A percentile compares a stretch with the other conserved stretches of the same genome.
Conservation (phyloP, 225 moss, liverwort and hornwort genomes). For the Marchantia polymorpha region DNA sequence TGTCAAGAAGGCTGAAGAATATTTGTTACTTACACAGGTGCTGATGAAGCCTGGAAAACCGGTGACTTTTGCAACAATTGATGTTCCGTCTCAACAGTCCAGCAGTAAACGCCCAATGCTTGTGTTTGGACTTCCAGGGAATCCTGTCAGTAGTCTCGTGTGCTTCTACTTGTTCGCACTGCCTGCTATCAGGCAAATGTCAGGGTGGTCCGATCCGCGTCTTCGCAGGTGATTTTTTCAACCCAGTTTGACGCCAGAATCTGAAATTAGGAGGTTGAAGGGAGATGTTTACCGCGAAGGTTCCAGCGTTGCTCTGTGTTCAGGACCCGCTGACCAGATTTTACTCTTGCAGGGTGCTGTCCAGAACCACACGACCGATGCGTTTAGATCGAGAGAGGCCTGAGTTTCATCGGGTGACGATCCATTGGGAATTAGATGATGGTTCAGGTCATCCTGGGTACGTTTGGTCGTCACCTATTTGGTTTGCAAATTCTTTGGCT, state of each 20-base stretch:
- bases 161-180: conserved; percentile 86
- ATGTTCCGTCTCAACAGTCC: conserved; percentile 46
- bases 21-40: conserved; percentile 44
- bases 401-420: conserved; percentile 64
- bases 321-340: background rate
- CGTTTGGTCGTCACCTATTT: background rate
- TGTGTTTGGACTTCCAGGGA: conserved; percentile 91
- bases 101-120: conserved; percentile 48
- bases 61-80: conserved; percentile 81
- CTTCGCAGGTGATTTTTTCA: conserved; percentile 59
- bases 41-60: conserved; percentile 95
- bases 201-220: conserved; percentile 76
- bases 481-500: no score
- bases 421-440: conserved; percentile 77
- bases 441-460: conserved; percentile 79
- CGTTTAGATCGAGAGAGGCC: conserved; percentile 73
- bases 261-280: background rate
- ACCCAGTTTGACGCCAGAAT: background rate
- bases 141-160: conserved; percentile 89
- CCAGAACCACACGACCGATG: conserved; percentile 55
- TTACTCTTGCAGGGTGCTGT: conserved; percentile 58
- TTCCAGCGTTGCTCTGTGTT: background rate
- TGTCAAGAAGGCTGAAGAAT: background rate
- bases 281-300: background rate
- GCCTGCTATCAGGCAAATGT: conserved; percentile 78